Conservation (phyloP, 2,329 filamentous ascomycete species). For the Dactylellina sp. region DNA sequence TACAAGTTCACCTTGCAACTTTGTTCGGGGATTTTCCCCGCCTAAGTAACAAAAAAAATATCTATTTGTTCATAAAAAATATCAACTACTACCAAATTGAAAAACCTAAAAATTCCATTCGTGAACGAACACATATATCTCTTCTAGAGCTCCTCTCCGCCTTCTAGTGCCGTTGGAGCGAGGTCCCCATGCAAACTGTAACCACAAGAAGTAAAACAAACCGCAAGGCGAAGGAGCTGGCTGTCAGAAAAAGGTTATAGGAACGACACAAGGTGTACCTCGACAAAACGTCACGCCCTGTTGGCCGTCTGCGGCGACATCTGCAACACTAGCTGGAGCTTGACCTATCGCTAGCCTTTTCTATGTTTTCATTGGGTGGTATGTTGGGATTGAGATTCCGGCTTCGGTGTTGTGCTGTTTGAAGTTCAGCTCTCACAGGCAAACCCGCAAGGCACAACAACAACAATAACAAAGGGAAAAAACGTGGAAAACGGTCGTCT, state of each 20-base stretch:
- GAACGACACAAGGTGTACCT: slow-evolving; percentile 17
- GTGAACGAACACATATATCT: slow-evolving; percentile 46
- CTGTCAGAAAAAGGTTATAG: slow-evolving; percentile 56
- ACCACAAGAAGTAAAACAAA: slow-evolving; percentile 48
- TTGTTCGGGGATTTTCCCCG: slow-evolving; percentile 24
- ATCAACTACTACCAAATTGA: slow-evolving; percentile 14
- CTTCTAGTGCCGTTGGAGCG: slow-evolving; percentile 28
- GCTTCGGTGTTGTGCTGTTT: slow-evolving; percentile 19
- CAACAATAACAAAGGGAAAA: no score
- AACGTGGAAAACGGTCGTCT: slow-evolving; percentile 46
- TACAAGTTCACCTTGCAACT: slow-evolving; percentile 36
- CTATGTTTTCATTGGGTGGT: slow-evolving; percentile 5
- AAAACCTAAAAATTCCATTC: slow-evolving; percentile 32
- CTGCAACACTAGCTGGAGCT: slow-evolving; percentile 34
- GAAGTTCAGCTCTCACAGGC: slow-evolving; percentile 53
- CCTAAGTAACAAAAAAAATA: slow-evolving; percentile 30
- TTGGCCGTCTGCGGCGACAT: slow-evolving; percentile 46
- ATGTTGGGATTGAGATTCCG: background rate
- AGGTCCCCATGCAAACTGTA: slow-evolving; percentile 25
- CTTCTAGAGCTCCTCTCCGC: slow-evolving; percentile 46
- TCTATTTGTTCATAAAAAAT: slow-evolving; percentile 50
- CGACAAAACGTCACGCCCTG: slow-evolving; percentile 25
- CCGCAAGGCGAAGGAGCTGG: slow-evolving; percentile 56
- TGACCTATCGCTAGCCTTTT: slow-evolving; percentile 27
- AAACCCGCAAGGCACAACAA: slow-evolving; percentile 38